Base-by-base conservation (phyloP, 1,284 basidiomycete species). In the Naganishia liquefaciens region DNA sequence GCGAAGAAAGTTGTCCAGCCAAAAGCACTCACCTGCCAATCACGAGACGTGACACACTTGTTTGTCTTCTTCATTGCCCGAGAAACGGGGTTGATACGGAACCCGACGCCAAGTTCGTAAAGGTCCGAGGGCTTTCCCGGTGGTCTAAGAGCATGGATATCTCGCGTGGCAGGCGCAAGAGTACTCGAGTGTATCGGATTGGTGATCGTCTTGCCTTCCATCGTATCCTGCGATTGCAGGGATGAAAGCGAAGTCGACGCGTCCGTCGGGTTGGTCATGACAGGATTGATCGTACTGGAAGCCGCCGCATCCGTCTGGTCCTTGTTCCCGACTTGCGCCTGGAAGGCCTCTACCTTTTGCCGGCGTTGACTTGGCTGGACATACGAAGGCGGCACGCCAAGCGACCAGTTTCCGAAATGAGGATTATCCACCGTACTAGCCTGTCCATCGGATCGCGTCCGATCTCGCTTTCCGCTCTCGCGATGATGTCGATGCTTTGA, bases 11-110 rank as follows among this genome's bases (percentile, higher is more conserved):
- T n/a, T 58, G 27, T 37, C 54, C 15, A 19, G 58, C 55, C 40
- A 53, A 11, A 58, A 62, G 13, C 40, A 23, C 51, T 39, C 2
- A 73, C 88, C 72, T 80, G 83, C 90, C 90, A 92, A 67, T 92
- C 89, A 44, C 83, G 83, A 15, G 87, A 89, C 60, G 81, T 88
- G 62, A 92, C 72, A 70, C 87, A 90, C 74, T 92, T 92, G 2
- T 83, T 82, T 11, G 88, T 84, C 63, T 84, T 83, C 43, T 85
- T 77, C 17, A 90, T 81, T 72, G 82, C 85, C 74, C 83, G 86
- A 77, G 85, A 84, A 23, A 89, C 81, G 0, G 90, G 89, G 74
- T 91, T 91, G 28, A 87, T 84, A 63, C 82, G 82, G 47, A 91
- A 75, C 17, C 82, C 80, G 0, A 87, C 88, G 21, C 85, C 83